Evolutionary conservation across 768 basidiomycete species (phyloP), one percentile per base, ranked within the genome.

Genomic region (Psilocybe azurescens): DNA sequence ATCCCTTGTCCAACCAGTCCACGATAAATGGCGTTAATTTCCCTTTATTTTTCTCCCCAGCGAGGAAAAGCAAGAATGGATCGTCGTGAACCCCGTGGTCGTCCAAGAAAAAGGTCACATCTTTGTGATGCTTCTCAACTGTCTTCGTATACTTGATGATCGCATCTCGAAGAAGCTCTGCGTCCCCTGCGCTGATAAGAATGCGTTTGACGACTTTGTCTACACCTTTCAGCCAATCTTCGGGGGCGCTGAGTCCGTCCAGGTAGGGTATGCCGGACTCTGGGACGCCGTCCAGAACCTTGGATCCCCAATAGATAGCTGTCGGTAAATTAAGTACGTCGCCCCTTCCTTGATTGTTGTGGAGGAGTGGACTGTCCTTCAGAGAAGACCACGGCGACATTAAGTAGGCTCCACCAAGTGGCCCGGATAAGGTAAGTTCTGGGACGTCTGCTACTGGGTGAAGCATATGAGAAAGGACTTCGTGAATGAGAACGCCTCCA

Each of bases 311-410:
- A 28, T 62, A 54, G 7, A 14, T 38, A 11, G 61, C 49, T 5
- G 52, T 59, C 18, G 58, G 4, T 24, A 33, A 44, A 28, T 52
- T 30, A 14, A 74, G 33, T 38, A 71, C 47, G 54, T 76, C 74
- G 5, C 65, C 59, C 8, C 63, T 60, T 18, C 56, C 41, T 3
- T 48, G 20, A 46, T 59, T 56, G 56, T 51, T 64, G 63, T 44
- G 57, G 52, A 68, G 32, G 59, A 64, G 8, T 30, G 55, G 48
- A 56, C 67, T 57, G 63, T 67, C 50, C 62, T 63, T 38, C 64
- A 79, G 67, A 28, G 63, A 61, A 3, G 73, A 65, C 80, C 79
- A 82, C 14, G 80, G 80, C 3, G 79, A 81, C 70, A 80, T 77
- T 57, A 79, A 65, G 57, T 71, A 77, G 3, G 70, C 70, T 3